These are phyloP conservation scores for Grosmannia serpens DNA, from an alignment of 2,329 filamentous ascomycete species.

Conservation along the genomic window DNA sequence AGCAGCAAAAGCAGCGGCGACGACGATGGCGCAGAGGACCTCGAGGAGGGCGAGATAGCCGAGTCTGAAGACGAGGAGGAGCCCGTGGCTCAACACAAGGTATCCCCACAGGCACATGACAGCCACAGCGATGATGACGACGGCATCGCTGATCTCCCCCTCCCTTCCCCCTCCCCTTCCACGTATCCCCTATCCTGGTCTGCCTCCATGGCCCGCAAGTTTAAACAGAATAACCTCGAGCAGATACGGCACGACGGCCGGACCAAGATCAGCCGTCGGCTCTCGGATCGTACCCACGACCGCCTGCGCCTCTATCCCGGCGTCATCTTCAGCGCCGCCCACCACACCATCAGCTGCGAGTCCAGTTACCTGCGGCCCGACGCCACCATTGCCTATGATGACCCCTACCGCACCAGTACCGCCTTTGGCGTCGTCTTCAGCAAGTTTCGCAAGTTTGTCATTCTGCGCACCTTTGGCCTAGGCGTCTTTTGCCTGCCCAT, in stretches of 20 bases:
- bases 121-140: neutral
- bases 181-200: neutral
- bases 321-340: slow-evolving; percentile 2
- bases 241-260: neutral
- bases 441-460: slow-evolving; percentile 18
- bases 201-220: neutral
- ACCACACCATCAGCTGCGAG: slow-evolving; percentile 2
- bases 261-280: neutral
- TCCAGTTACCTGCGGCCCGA: neutral
- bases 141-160: neutral
- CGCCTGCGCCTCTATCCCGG: neutral
- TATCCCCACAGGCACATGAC: neutral
- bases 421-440: slow-evolving; percentile 15
- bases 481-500: slow-evolving; percentile 16
- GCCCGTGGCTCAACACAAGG: neutral
- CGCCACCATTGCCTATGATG: slow-evolving; percentile 1
- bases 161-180: neutral
- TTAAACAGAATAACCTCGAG: neutral
- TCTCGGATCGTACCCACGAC: neutral
- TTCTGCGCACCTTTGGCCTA: slow-evolving; percentile 11
- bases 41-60: neutral
- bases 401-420: slow-evolving; percentile 15
- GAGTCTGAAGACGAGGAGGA: neutral
- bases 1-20: neutral
- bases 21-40: neutral